phyloP scores from a whole-genome alignment of 192 early-diverging fungal genomes.

The Coemansia asiatica region DNA sequence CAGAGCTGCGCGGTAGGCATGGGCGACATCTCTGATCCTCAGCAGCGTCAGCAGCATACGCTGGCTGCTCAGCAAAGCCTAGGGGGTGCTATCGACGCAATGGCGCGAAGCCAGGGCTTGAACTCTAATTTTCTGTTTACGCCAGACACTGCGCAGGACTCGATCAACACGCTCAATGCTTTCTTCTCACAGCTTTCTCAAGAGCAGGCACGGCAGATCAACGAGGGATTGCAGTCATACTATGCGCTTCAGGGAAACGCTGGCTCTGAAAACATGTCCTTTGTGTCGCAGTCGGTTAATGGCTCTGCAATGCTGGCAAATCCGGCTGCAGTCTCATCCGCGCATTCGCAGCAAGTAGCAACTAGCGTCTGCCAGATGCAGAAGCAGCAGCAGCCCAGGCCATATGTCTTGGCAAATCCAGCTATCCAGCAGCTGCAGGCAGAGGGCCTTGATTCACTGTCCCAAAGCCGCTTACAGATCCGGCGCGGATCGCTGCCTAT shows the following conservation, averaged over 20 bases:
- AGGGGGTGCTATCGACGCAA: neutral
- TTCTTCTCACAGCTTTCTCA: slow-evolving; percentile 48
- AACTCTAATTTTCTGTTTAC: slow-evolving; percentile 42
- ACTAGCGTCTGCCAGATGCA: neutral
- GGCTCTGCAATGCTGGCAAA: neutral
- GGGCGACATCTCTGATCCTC: neutral
- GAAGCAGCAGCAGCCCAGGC: slow-evolving; percentile 3
- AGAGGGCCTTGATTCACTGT: slow-evolving; percentile 16
- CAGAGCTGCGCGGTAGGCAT: neutral
- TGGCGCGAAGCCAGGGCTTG: neutral
- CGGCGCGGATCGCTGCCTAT: slow-evolving; percentile 47
- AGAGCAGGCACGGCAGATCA: slow-evolving; percentile 47
- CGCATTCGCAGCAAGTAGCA: neutral
- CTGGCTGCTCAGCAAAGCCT: neutral
- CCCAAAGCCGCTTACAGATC: slow-evolving; percentile 17
- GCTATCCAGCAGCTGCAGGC: slow-evolving; percentile 35
- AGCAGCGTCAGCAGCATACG: slow-evolving; percentile 9
- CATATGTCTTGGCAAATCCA: slow-evolving; percentile 23
- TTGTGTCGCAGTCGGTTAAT: neutral
- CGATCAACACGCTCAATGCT: slow-evolving; percentile 43
- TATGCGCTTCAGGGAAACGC: slow-evolving; percentile 26
- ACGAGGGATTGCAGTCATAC: slow-evolving; percentile 43
- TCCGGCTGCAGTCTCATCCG: neutral
- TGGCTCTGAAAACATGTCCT: neutral
- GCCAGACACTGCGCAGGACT: slow-evolving; percentile 40